Conservation (phyloP, 2,329 filamentous ascomycete species). For the Trichoderma gracile region DNA sequence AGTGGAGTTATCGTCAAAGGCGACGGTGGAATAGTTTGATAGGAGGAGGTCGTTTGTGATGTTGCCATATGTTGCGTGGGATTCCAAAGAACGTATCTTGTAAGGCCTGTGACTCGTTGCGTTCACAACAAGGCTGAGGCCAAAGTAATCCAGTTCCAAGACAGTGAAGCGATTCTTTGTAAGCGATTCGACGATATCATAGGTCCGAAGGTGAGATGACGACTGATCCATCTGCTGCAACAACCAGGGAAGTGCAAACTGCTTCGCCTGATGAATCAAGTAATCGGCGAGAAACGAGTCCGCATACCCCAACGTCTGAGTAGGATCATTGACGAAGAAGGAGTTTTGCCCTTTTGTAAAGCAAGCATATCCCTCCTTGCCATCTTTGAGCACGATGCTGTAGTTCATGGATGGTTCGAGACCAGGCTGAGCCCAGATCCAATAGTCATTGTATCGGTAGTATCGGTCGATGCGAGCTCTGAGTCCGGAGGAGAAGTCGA, state of each 20-base stretch:
- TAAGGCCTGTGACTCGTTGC: background rate
- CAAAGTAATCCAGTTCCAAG: background rate
- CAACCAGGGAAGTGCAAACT: background rate
- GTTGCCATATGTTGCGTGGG: background rate
- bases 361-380: background rate
- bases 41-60: background rate
- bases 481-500: background rate
- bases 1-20: background rate
- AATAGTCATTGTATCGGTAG: slow-evolving; percentile 2
- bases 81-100: background rate
- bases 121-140: background rate
- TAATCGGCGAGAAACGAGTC: slow-evolving; percentile 1
- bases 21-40: background rate
- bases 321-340: background rate
- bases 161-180: background rate
- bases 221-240: background rate
- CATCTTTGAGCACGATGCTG: background rate
- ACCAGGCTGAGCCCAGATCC: background rate
- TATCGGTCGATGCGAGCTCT: slow-evolving; percentile 2
- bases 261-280: background rate
- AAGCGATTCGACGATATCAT: background rate
- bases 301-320: background rate
- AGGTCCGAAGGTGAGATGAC: background rate
- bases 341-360: slow-evolving; percentile 1
- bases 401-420: background rate